Evolutionary conservation across 73 alveolate species (phyloP), one percentile per base, ranked within the genome.

Genomic region (Tetrahymena malaccensis): DNA sequence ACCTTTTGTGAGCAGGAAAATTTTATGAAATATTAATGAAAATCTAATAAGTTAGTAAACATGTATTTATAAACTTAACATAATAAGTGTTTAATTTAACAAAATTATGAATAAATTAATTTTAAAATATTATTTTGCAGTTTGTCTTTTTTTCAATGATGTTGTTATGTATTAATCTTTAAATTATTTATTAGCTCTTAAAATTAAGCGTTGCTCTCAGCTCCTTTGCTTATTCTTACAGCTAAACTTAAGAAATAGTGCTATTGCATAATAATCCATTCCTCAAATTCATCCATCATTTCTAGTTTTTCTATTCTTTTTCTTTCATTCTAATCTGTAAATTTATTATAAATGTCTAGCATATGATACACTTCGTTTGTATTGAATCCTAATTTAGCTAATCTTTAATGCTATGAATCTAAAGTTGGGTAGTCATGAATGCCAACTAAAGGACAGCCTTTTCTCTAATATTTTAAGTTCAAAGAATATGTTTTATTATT

Each of bases 271-370:
- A 98, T 96, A 84, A 98, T 98, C 98, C 99, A 98, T 95, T 98
- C 99, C 96, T 98, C 99, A 96, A 97, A 98, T 96, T 98, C 99
- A 96, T 98, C 99, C 98, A 98, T 97, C 98, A 98, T 97, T 95
- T 98, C 99, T 12, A 98, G 95, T 93, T 97, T 96, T 85, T 98
- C 99, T 31, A 98, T 97, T 96, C 99, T 97, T 40, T 57, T 93
- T 94, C 98, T 96, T 85, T 98, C 99, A 44, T 94, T 97, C 43
- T 94, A 43, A 93, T 98, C 99, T 9, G 98, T 94, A 93, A 96
- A 97, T 84, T 94, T 96, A 57, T 95, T 85, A 95, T 98, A 98
- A 38, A 98, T 95, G 31, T 96, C 94, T 35, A 93, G 93, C 99
- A 98, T 97, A 96, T 96, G 98, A 43, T 95, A 96, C 84, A 98